Evolutionary conservation across 2,329 filamentous ascomycete species (phyloP), one percentile per base, ranked within the genome.

Genomic region (Trichoderma sp.): DNA sequence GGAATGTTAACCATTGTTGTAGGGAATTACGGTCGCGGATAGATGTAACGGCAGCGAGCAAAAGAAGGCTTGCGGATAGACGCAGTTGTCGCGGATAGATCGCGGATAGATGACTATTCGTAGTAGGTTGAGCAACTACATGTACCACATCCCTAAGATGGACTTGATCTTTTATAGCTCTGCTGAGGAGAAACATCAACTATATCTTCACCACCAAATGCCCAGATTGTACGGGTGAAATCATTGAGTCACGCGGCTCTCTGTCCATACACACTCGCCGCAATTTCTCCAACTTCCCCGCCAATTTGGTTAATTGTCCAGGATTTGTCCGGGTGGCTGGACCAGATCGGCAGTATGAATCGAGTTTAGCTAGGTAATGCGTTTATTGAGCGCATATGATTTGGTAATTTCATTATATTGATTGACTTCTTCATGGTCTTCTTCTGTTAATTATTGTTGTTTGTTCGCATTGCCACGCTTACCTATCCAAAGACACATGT

Each of bases 1-100:
- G 70, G 70, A 52, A 71, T 70, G 3, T 22, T 34, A 19, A 67
- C 35, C 67, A 69, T 68, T 54, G 22, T 64, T 9, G n/a, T 9
- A 27, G 7, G n/a, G 5, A 2, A 25, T 3, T 29, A 2, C 8
- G 4, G 17, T n/a, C 25, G 7, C 10, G 22, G 34, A 52, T 34
- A 45, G 45, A 53, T 17, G 45, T 13, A 39, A 22, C 13, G 15
- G 5, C 6, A 13, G 10, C 7, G n/a, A 22, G 53, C 54, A 34
- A 10, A 5, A 13, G 10, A 52, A 6, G 52, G 59, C 15, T 35
- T 9, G 7, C 17, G n/a, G 22, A 39, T 17, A 52, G 15, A 48
- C 42, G 2, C 10, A 48, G 42, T 22, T 22, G 42, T 34, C n/a
- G 10, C 29, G 29, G 10, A 52, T 17, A 39, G 19, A 48, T 17